Evolutionary conservation across 2,329 filamentous ascomycete genomes (phyloP), one percentile per base, ranked within the genome.

Genomic region (Clarireedia monteithiana): DNA sequence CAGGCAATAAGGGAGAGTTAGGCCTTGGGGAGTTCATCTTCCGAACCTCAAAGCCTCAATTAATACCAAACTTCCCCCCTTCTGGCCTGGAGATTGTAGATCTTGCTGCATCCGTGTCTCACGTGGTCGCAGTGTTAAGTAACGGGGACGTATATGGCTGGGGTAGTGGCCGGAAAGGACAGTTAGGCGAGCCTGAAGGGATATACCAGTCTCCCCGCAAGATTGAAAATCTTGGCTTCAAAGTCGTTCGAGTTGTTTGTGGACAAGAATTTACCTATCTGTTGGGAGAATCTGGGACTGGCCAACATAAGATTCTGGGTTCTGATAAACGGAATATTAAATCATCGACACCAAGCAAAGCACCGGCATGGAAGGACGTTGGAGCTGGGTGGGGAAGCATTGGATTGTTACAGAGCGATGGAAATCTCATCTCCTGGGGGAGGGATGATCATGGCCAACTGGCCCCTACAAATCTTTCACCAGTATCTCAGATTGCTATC

Each of bases 181-280:
- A 99, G 69, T 73, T 95, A 1, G 91, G 91, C 0, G 71, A 74
- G 44, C 78, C 79, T 0, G 72, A 73, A 27, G 74, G 73, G 5
- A 68, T 84, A 27, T 68, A 85, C 2, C 77, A 80, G 71, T 66
- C 66, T 15, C 90, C 90, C 5, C 74, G 80, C 9, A 84, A 76
- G 69, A 77, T 95, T 23, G 72, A 73, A 15, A 72, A 74, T 2
- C 69, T 81, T 20, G 67, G 71, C 4, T 95, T 95, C 69, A 73
- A 71, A n/a, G 85, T 85, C 2, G 70, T 71, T 12, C 78, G 81
- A 60, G 89, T 82, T 1, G 83, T 86, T 0, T 95, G 91, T 69
- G 91, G 91, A 7, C 83, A 88, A 59, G 89, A 96, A 59, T 92
- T 95, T 65, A 95, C 91, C 0, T 88, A 86, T 65, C 68, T 96